Evolutionary conservation across 2,329 filamentous ascomycete genomes (phyloP).

Genomic region (Aspergillus ochraceus): DNA sequence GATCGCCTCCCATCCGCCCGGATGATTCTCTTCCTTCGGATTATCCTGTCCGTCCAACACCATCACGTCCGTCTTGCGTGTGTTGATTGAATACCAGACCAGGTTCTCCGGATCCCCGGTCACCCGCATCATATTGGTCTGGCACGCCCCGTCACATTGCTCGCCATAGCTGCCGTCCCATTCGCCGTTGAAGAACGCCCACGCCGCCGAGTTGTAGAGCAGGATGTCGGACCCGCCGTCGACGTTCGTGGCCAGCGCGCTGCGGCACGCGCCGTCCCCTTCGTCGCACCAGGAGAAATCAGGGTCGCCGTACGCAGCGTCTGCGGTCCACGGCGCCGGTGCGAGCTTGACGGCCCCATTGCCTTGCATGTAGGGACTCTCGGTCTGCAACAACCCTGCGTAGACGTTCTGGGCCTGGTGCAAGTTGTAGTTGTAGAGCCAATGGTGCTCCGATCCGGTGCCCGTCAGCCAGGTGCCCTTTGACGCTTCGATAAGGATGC

Average conservation of each 20-base stretch:
- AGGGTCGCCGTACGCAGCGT: constrained; percentile 27
- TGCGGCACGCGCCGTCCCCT: constrained; percentile 31
- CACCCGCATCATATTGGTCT: constrained; percentile 36
- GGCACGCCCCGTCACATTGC: constrained; percentile 30
- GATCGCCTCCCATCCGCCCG: constrained; percentile 33
- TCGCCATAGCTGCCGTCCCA: constrained; percentile 31
- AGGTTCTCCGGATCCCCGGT: constrained; percentile 25
- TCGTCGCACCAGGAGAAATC: constrained; percentile 32
- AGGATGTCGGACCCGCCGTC: constrained; percentile 31
- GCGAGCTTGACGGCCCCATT: constrained; percentile 25
- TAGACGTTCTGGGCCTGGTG: constrained; percentile 45
- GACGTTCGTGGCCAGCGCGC: constrained; percentile 29
- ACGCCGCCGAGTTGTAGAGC: constrained; percentile 35
- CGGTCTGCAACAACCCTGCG: constrained; percentile 37
- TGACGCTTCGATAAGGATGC: constrained; percentile 43
- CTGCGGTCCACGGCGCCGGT: constrained; percentile 30
- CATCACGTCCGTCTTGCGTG: constrained; percentile 30
- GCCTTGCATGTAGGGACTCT: constrained; percentile 38
- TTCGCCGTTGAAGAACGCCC: constrained; percentile 35
- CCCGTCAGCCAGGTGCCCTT: constrained; percentile 48
- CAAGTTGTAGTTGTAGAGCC: constrained; percentile 52
- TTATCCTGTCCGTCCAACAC: constrained; percentile 29
- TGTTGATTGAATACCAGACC: constrained; percentile 34
- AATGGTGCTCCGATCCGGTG: constrained; percentile 49
- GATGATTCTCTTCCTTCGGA: constrained; percentile 25